Percentiles rank a stretch among this genome's conserved stretches.
Conservation (phyloP, 257 asterid genomes). For the Scutellaria baicalensis region DNA sequence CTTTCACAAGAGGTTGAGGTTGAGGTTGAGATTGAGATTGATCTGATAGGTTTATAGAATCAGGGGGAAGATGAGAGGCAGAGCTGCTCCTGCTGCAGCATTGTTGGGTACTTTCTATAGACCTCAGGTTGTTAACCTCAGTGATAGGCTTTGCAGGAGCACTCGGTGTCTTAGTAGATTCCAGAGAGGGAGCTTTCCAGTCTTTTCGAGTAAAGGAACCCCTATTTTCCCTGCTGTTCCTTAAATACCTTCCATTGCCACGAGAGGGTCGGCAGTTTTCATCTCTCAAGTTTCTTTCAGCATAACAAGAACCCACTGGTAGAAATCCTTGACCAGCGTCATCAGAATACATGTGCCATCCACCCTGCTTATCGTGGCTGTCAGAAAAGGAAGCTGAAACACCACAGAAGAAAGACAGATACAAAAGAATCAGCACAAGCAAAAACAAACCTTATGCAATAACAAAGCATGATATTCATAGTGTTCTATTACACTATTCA, state of each 20-base stretch:
- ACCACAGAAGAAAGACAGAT: conserved; percentile 9
- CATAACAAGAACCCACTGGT: conserved; percentile 50
- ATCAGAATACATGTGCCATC: conserved; percentile 61
- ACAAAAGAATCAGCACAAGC: conserved; percentile 21
- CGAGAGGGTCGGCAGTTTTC: conserved; percentile 49
- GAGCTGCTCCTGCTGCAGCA: conserved; percentile 7
- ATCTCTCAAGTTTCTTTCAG: conserved; percentile 53
- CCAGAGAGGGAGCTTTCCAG: conserved; percentile 53
- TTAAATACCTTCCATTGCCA: conserved; percentile 46
- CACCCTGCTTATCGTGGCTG: conserved; percentile 95
- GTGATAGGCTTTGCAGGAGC: conserved; percentile 42
- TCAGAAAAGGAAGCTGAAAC: conserved; percentile 33
- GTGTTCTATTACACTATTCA: background rate
- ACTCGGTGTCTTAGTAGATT: conserved; percentile 36
- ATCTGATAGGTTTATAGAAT: conserved; percentile 20
- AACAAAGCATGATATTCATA: background rate
- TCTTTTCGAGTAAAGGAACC: conserved; percentile 25
- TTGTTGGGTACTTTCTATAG: conserved; percentile 38
- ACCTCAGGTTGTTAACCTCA: conserved; percentile 38
- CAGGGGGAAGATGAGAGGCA: conserved; percentile 13
- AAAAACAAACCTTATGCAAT: background rate
- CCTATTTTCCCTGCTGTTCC: conserved; percentile 27
- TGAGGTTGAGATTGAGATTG: too few species aligned
- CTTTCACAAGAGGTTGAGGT: conserved; percentile 33
- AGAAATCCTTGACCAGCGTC: conserved; percentile 58